phyloP scores from a whole-genome alignment of 148 eudicot genomes.

The Diospyros kaki region DNA sequence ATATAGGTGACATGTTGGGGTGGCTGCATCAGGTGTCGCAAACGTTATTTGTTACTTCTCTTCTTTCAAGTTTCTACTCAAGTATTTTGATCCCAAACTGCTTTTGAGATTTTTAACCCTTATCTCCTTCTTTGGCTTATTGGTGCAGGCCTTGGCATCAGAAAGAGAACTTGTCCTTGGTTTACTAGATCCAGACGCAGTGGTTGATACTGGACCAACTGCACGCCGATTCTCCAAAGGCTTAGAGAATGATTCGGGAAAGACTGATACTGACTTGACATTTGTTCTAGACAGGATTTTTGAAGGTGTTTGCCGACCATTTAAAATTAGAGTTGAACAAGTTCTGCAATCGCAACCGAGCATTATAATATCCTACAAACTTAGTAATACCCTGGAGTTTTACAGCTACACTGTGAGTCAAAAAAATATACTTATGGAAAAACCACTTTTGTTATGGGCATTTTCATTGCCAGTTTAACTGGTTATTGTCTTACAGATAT shows the following conservation, averaged over 20 bases:
- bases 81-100: no score
- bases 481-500: conserved; percentile 42
- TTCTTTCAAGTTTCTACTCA: no score
- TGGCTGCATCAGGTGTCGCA: conserved; percentile 90
- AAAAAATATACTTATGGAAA: conserved; percentile 1
- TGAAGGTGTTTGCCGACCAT: conserved; percentile 98
- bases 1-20: conserved; percentile 96
- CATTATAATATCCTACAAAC: conserved; percentile 87
- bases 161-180: conserved; percentile 98
- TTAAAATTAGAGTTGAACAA: conserved; percentile 97
- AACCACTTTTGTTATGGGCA: not conserved
- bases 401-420: conserved; percentile 84
- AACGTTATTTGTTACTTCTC: not conserved
- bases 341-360: conserved; percentile 96
- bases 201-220: conserved; percentile 70
- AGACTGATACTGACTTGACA: conserved; percentile 74
- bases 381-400: conserved; percentile 86
- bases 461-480: conserved; percentile 7
- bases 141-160: conserved; percentile 85
- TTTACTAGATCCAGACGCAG: conserved; percentile 86
- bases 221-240: conserved; percentile 61
- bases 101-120: not conserved
- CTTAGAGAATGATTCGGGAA: conserved; percentile 51
- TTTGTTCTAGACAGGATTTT: conserved; percentile 97
- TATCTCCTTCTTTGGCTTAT: not conserved